Evolutionary conservation across 1,284 basidiomycete genomes (phyloP).

Genomic region (Austroboletus niveus): DNA sequence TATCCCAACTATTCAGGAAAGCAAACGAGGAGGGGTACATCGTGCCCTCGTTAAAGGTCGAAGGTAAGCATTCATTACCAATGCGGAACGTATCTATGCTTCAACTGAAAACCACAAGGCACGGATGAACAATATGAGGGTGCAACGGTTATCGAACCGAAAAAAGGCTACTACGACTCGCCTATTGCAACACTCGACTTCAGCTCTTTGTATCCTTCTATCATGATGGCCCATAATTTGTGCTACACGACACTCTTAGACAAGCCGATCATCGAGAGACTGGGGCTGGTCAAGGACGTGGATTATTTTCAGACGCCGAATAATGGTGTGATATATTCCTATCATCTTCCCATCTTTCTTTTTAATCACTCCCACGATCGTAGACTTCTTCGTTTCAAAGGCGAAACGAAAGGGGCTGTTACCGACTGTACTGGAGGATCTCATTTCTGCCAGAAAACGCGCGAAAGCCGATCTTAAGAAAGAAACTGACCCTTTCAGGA

Average conservation of each 20-base stretch:
- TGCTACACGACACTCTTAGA: slow-evolving; percentile 94
- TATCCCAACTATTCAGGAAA: slow-evolving; percentile 89
- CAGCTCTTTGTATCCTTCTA: slow-evolving; percentile 94
- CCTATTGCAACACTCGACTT: slow-evolving; percentile 98
- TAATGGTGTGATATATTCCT: slow-evolving; percentile 57
- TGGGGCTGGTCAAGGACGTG: slow-evolving; percentile 76
- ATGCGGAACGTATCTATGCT: neutral
- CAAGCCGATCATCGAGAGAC: slow-evolving; percentile 70
- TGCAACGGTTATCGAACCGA: slow-evolving; percentile 95
- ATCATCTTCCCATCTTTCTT: neutral
- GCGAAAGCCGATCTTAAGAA: slow-evolving; percentile 93
- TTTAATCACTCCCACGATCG: neutral
- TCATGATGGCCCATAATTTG: slow-evolving; percentile 99
- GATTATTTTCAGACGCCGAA: slow-evolving; percentile 92
- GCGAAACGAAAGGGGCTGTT: slow-evolving; percentile 80
- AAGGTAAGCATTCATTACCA: slow-evolving; percentile 49
- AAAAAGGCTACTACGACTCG: slow-evolving; percentile 89
- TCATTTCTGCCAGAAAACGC: slow-evolving; percentile 87
- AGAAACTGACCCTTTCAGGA: slow-evolving; percentile 93
- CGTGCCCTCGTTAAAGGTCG: slow-evolving; percentile 78
- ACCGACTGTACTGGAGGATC: slow-evolving; percentile 89
- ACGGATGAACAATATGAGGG: slow-evolving; percentile 95
- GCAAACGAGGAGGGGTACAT: slow-evolving; percentile 88
- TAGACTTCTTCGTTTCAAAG: slow-evolving; percentile 83
- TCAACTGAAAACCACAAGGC: slow-evolving; percentile 42